A percentile compares a stretch with the other conserved stretches of the same genome.
These are phyloP conservation scores for Ceratocystis papillata DNA, from an alignment of 2,329 filamentous ascomycete species.

Conservation along the genomic window DNA sequence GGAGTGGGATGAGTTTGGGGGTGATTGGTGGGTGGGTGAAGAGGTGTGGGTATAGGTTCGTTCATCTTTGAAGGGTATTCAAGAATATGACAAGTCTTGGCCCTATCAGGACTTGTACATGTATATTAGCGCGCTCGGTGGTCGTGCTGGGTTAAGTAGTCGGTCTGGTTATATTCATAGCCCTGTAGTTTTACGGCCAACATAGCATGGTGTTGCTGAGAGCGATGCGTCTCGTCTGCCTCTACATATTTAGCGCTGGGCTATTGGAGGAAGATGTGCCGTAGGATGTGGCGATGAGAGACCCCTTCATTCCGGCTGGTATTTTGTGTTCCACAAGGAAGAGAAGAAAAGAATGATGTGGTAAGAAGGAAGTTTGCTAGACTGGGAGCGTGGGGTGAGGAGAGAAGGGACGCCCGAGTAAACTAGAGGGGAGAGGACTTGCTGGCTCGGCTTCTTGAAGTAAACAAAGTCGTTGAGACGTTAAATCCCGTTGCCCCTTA, in stretches of 20 bases:
- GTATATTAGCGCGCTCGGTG: too few species aligned
- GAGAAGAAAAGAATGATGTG: neutral
- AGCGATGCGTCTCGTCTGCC: neutral
- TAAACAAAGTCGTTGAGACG: conserved; percentile 8
- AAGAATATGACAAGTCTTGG: too few species aligned
- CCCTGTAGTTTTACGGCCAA: too few species aligned
- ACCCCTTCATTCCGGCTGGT: neutral
- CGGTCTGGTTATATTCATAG: too few species aligned
- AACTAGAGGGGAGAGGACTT: neutral
- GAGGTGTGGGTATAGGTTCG: too few species aligned
- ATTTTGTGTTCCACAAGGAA: conserved; percentile 5
- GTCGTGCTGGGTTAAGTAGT: too few species aligned
- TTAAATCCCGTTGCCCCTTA: neutral
- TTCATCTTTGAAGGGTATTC: too few species aligned
- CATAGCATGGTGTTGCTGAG: too few species aligned
- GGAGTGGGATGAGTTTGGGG: too few species aligned
- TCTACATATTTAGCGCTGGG: neutral
- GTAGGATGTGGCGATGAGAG: neutral
- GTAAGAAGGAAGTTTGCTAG: neutral
- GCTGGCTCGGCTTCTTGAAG: neutral
- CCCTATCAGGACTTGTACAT: too few species aligned
- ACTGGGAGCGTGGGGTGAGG: neutral
- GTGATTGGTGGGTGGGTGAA: too few species aligned
- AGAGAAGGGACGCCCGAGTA: neutral
- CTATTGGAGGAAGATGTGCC: neutral